Evolutionary conservation across 2,329 filamentous ascomycete species (phyloP), one percentile per base, ranked within the genome.

Genomic region (Fusarium sp.): DNA sequence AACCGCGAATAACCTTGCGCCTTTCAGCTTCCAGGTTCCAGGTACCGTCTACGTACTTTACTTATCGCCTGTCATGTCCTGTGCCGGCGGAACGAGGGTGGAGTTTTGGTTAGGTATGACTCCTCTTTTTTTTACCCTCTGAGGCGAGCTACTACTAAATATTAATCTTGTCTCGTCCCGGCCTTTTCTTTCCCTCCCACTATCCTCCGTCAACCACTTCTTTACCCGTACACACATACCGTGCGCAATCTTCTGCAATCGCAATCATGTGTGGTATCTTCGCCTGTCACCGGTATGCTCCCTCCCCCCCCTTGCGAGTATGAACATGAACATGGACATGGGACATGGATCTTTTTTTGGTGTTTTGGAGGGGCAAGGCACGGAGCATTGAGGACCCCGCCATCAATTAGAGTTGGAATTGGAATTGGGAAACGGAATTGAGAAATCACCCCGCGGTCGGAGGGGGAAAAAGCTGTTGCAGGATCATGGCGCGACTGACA

Each of bases 261-360:
- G 79, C 77, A 85, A 91, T 80, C 75, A 97, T 97, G 94, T 97
- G 94, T 90, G 94, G 94, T 82, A 97, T 97, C 78, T 97, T 97
- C 82, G 94, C 93, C 76, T 97, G 94, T 83, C 93, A 97, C 83
- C 86, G 88, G 94, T 97, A 83, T 50, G 67, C 51, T 63, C 32
- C 26, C 35, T 9, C 33, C 51, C 59, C 51, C 59, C 45, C 51
- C 58, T 62, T 62, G 50, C 66, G 54, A 56, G 62, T 59, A 66
- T 71, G 46, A 56, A 64, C 63, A 66, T 71, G 48, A 54, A 69
- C 68, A 73, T 71, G 70, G 71, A 67, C 24, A 24, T 24, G 24
- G 24, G 56, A 69, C 68, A 73, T 71, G 70, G 71, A 67, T 73
- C 60, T 67, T 47, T 45, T 45, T 45, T 47, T 51, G 44, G 52